These are phyloP conservation scores for Dendrocalamus sinicus DNA, from an alignment of 176 grass and related monocot genomes.

Conservation along the genomic window DNA sequence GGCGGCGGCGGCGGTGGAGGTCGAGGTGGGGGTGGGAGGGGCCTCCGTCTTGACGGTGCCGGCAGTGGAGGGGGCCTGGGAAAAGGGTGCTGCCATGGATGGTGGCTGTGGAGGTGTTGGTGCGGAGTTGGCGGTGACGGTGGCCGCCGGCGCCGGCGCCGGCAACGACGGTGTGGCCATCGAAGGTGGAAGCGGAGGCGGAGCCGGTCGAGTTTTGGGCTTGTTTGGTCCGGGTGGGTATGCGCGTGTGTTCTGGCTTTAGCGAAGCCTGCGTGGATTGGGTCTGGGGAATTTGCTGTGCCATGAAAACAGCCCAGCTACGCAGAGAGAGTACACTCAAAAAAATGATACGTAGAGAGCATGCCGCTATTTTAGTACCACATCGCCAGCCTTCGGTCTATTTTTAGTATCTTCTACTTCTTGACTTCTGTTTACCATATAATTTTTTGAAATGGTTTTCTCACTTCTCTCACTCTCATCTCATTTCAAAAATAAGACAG, in stretches of 20 bases:
- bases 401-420: too few species aligned
- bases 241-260: not conserved
- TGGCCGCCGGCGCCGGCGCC: not conserved
- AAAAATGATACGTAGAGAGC: too few species aligned
- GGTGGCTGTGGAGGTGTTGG: not conserved
- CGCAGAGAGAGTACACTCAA: too few species aligned
- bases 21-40: slow-evolving; percentile 19
- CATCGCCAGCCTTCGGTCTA: too few species aligned
- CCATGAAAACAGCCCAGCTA: too few species aligned
- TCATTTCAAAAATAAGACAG: too few species aligned
- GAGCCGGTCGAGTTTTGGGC: not conserved
- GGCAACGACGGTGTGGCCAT: slow-evolving; percentile 43
- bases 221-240: not conserved
- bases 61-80: slow-evolving; percentile 20
- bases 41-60: slow-evolving; percentile 57
- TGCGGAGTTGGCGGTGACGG: not conserved
- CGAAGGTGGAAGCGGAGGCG: slow-evolving; percentile 24
- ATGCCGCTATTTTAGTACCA: too few species aligned
- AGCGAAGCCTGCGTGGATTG: too few species aligned
- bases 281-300: too few species aligned
- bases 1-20: slow-evolving; percentile 21
- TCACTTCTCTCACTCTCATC: too few species aligned
- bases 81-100: not conserved
- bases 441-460: too few species aligned
- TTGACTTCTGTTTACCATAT: too few species aligned